Evolutionary conservation across 805 yeast species (phyloP).

Genomic region (Cyberlindnera nakhonratchasimensis): DNA sequence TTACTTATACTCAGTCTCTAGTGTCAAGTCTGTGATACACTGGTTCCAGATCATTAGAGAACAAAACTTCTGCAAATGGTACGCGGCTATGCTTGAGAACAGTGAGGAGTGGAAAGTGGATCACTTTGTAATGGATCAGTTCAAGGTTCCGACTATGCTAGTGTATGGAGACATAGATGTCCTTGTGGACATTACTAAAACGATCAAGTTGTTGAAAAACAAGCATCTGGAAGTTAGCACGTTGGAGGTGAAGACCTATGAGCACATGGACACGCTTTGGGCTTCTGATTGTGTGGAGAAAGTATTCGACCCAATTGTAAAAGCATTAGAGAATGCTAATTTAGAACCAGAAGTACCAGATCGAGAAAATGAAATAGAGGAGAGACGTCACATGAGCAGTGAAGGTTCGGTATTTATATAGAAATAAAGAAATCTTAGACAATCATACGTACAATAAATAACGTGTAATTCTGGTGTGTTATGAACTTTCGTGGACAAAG

Average conservation of each 20-base stretch:
- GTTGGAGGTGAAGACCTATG: constrained; percentile 54
- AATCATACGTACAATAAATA: neutral
- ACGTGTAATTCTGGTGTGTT: no score
- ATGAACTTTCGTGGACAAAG: no score
- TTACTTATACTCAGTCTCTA: constrained; percentile 76
- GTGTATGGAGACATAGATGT: constrained; percentile 71
- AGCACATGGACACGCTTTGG: constrained; percentile 82
- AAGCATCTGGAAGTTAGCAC: constrained; percentile 25
- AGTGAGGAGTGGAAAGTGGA: neutral
- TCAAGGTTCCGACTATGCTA: constrained; percentile 56
- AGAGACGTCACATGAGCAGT: no score
- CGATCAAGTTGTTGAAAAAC: constrained; percentile 51
- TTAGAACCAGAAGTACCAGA: no score
- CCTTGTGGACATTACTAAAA: constrained; percentile 64
- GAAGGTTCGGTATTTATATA: constrained; percentile 13
- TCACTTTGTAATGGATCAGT: constrained; percentile 31
- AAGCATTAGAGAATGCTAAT: constrained; percentile 41
- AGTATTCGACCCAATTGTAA: constrained; percentile 44
- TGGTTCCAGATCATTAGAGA: constrained; percentile 80
- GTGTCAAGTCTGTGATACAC: constrained; percentile 78
- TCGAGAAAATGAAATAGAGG: no score
- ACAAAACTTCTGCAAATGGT: constrained; percentile 71
- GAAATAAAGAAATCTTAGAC: neutral
- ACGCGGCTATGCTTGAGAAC: constrained; percentile 35
- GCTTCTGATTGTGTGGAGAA: constrained; percentile 50